These are phyloP conservation scores for Rhododendron williamsianum DNA, from an alignment of 148 eudicot species.

Conservation along the genomic window DNA sequence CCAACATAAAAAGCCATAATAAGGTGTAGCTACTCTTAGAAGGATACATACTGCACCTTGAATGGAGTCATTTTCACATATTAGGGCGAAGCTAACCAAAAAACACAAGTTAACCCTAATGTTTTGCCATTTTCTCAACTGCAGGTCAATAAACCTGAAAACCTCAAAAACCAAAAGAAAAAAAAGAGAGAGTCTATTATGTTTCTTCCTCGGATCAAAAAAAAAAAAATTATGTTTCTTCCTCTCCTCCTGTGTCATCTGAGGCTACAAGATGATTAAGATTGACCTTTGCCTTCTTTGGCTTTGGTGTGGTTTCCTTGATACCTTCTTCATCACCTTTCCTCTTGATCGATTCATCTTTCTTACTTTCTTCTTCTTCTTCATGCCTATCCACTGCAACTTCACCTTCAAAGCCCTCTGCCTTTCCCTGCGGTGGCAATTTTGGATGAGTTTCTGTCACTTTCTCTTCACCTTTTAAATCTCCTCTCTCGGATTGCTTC, in stretches of 20 bases:
- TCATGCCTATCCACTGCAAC: constrained; percentile 14
- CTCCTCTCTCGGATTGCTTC: constrained; percentile 25
- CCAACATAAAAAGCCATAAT: not conserved
- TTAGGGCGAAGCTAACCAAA: not conserved
- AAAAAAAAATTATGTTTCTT: constrained; percentile 13
- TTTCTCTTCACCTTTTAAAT: constrained; percentile 24
- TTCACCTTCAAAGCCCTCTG: constrained; percentile 10
- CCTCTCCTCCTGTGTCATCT: constrained; percentile 76
- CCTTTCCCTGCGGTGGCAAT: constrained; percentile 13
- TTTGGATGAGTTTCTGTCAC: constrained; percentile 21
- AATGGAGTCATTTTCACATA: not conserved
- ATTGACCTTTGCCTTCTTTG: constrained; percentile 68
- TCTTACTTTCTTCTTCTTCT: constrained; percentile 15
- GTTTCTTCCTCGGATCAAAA: constrained; percentile 37
- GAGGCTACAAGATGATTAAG: constrained; percentile 67
- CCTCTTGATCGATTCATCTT: constrained; percentile 45
- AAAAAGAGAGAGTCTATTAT: not conserved
- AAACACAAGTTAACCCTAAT: not conserved
- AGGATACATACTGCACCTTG: not conserved
- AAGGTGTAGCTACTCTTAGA: not conserved
- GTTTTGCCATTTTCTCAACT: not conserved
- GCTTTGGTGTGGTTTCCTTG: constrained; percentile 21
- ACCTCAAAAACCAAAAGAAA: not conserved
- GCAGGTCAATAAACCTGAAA: not conserved
- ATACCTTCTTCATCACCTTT: constrained; percentile 38